phyloP scores from a whole-genome alignment of 1,284 basidiomycete species.

The Leucoagaricus sp. region DNA sequence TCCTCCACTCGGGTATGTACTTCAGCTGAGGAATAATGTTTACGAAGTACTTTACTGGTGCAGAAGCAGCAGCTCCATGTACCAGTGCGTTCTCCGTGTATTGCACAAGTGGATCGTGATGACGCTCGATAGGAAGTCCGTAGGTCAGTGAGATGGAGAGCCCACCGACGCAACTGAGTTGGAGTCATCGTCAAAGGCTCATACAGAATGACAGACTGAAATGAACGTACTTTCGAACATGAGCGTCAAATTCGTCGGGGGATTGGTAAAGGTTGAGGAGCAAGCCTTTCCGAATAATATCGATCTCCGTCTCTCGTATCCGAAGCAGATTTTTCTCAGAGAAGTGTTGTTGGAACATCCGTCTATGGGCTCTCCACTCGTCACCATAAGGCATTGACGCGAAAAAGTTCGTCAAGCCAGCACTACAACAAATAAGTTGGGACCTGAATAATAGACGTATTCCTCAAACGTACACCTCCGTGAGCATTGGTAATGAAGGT shows the following conservation, averaged over 20 bases:
- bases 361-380: constrained; percentile 19
- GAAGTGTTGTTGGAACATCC: constrained; percentile 20
- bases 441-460: neutral
- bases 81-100: neutral
- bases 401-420: constrained; percentile 5
- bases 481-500: constrained; percentile 1
- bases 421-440: too few relatives aligned
- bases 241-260: neutral
- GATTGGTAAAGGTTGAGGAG: constrained; percentile 7
- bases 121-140: constrained; percentile 3
- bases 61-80: neutral
- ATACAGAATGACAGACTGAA: too few relatives aligned
- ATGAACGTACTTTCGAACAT: neutral
- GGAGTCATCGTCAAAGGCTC: neutral
- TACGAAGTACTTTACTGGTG: constrained; percentile 6
- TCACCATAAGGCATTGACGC: constrained; percentile 19
- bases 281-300: constrained; percentile 13
- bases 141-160: constrained; percentile 7
- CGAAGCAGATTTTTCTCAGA: neutral
- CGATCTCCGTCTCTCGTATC: neutral
- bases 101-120: constrained; percentile 3
- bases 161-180: constrained; percentile 13
- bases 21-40: constrained; percentile 7
- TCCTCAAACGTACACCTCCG: constrained; percentile 3
- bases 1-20: constrained; percentile 15